Conservation (phyloP, 192 early-diverging fungal genomes). For the Backusella mclennaniae region DNA sequence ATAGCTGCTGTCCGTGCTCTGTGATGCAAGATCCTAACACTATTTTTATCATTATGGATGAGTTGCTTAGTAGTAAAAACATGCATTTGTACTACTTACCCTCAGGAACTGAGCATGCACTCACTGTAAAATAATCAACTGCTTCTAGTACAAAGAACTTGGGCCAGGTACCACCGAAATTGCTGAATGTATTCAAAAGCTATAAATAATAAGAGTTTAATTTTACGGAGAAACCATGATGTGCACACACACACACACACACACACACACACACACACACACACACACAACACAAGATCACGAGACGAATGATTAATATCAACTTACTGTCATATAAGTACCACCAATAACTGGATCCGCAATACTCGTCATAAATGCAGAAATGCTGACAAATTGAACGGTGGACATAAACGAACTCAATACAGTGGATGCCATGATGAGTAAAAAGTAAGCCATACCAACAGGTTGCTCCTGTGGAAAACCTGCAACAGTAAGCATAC, state of each 20-base stretch:
- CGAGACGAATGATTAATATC: neutral
- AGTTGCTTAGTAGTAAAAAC: neutral
- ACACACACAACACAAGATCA: neutral
- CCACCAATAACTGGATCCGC: constrained; percentile 94
- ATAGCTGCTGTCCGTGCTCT: neutral
- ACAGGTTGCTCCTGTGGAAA: constrained; percentile 71
- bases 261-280: too few species aligned
- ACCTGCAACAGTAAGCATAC: constrained; percentile 79
- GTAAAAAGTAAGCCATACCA: constrained; percentile 67
- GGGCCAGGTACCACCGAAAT: constrained; percentile 98
- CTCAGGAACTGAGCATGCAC: constrained; percentile 61
- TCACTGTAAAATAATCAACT: constrained; percentile 87
- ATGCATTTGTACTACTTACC: constrained; percentile 22
- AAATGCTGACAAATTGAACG: constrained; percentile 95
- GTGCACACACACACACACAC: too few species aligned
- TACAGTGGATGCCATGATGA: constrained; percentile 79
- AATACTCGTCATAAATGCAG: constrained; percentile 93
- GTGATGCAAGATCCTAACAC: neutral
- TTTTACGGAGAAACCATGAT: neutral
- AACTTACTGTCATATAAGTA: constrained; percentile 76
- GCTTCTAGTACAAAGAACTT: constrained; percentile 90
- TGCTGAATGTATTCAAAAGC: constrained; percentile 90
- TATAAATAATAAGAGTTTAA: constrained; percentile 21
- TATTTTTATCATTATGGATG: neutral
- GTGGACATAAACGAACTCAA: constrained; percentile 87